Conservation (phyloP, 2,329 filamentous ascomycete genomes). For the Thielaviopsis euricoi region DNA sequence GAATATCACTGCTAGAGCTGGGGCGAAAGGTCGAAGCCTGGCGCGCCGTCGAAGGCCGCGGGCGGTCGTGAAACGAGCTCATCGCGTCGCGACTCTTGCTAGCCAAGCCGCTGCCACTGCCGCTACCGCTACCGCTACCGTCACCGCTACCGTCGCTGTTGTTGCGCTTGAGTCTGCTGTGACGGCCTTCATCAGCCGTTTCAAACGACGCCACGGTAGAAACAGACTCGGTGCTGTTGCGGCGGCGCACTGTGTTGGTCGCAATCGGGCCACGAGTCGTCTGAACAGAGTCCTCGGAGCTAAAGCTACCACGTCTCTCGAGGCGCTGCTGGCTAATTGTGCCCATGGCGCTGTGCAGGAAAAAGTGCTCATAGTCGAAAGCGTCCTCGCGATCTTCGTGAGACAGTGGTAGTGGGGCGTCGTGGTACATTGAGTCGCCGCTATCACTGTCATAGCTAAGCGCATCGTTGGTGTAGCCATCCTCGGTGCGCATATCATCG, state of each 20-base stretch:
- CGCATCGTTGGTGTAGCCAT: slow-evolving; percentile 20
- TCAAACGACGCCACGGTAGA: slow-evolving; percentile 39
- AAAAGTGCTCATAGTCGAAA: slow-evolving; percentile 94
- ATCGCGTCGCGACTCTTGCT: slow-evolving; percentile 17
- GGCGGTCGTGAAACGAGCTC: slow-evolving; percentile 13
- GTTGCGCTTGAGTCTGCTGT: slow-evolving; percentile 23
- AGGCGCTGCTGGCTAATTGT: slow-evolving; percentile 45
- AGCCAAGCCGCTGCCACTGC: slow-evolving; percentile 12
- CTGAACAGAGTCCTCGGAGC: slow-evolving; percentile 44
- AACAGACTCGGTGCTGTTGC: slow-evolving; percentile 30
- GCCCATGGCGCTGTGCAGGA: slow-evolving; percentile 81
- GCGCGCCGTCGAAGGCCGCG: slow-evolving; percentile 2
- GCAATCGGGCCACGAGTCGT: slow-evolving; percentile 37
- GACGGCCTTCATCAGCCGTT: slow-evolving; percentile 35
- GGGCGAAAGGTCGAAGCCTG: slow-evolving; percentile 2
- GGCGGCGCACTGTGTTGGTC: slow-evolving; percentile 20
- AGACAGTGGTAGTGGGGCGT: slow-evolving; percentile 45
- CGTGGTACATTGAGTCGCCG: slow-evolving; percentile 46
- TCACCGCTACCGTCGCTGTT: slow-evolving; percentile 13
- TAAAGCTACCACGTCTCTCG: slow-evolving; percentile 32
- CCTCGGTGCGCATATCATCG: slow-evolving; percentile 25
- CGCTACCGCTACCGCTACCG: slow-evolving; percentile 10
- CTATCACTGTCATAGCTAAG: slow-evolving; percentile 41
- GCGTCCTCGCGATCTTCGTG: slow-evolving; percentile 91
- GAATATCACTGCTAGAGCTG: slow-evolving; percentile 3